Percentiles rank a stretch among this genome's conserved stretches.
These are phyloP conservation scores for Backusella mclennaniae DNA, from an alignment of 192 early-diverging fungal genomes.

Conservation along the genomic window DNA sequence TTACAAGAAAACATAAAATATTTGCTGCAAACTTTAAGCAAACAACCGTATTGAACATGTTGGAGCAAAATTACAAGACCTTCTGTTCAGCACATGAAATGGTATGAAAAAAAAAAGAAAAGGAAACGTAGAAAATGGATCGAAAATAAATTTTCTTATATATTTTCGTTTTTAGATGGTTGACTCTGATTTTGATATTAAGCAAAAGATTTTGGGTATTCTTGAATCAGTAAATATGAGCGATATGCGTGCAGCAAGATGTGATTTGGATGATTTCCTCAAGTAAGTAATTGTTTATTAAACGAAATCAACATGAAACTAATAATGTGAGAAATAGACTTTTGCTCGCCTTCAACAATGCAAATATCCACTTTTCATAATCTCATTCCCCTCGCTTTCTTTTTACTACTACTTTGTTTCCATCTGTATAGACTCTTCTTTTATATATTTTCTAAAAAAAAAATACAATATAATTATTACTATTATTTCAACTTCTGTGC, in stretches of 20 bases:
- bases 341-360: constrained; percentile 78
- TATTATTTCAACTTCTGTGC: not conserved
- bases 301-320: not conserved
- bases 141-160: not conserved
- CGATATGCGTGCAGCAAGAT: constrained; percentile 82
- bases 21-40: constrained; percentile 89
- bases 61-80: constrained; percentile 97
- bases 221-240: constrained; percentile 66
- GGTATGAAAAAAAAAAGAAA: constrained; percentile 35
- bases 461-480: not conserved
- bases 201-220: constrained; percentile 72
- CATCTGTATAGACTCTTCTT: not conserved
- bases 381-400: not conserved
- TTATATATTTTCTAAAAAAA: not conserved
- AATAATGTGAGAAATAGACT: not conserved
- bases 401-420: not conserved
- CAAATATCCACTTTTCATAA: constrained; percentile 88
- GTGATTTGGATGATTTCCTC: constrained; percentile 94
- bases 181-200: constrained; percentile 86
- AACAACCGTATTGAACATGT: constrained; percentile 79
- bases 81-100: constrained; percentile 78
- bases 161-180: constrained; percentile 47
- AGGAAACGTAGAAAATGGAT: not conserved
- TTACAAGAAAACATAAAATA: constrained; percentile 90
- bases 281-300: constrained; percentile 47